Evolutionary conservation across 305 asterid species (phyloP), one percentile per base, ranked within the genome.

Genomic region (Euphrasia arctica): DNA sequence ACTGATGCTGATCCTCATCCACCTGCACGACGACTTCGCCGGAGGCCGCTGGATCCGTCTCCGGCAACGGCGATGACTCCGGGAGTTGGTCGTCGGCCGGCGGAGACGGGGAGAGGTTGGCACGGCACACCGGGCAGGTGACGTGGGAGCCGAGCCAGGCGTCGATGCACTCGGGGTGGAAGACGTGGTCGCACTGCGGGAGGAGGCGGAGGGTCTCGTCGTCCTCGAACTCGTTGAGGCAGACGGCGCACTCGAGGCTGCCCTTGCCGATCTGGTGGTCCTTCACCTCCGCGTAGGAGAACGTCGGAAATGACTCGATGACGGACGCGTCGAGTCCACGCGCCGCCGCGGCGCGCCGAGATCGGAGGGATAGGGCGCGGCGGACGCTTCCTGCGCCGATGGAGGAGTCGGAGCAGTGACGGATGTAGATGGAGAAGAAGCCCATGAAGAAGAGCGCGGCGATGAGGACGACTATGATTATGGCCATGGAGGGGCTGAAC

Each of bases 121-220:
- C 82, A 0, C 96, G 75, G 71, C 96, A 89, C 62, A 89, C 91
- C 0, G 98, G 98, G 72, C 98, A 91, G 1, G 96, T 91, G 54
- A 80, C 78, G 70, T 89, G 94, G 9, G 83, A 75, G 39, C 62
- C 70, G 1, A 88, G 87, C 98, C 98, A 91, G 5, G 85, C 76
- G 65, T 76, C 94, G 28, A 91, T 86, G 72, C 96, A 91, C 42
- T 74, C 75, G 0, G 85, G 89, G 48, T 86, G 97, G 68, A 90
- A 90, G 9, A 80, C 96, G 28, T 86, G 97, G 60, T 76, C 80
- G 74, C 96, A 91, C 28, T 70, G 69, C 1, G 96, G 95, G 1
- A 91, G 76, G 34, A 85, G 72, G 66, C 91, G 87, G 63, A 88
- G 86, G 52, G 79, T 75, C 58, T 88, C 89, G 5, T 48, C 66